phyloP scores from a whole-genome alignment of 352 stramenopile genomes.

The Globisporangium megalacanthum region DNA sequence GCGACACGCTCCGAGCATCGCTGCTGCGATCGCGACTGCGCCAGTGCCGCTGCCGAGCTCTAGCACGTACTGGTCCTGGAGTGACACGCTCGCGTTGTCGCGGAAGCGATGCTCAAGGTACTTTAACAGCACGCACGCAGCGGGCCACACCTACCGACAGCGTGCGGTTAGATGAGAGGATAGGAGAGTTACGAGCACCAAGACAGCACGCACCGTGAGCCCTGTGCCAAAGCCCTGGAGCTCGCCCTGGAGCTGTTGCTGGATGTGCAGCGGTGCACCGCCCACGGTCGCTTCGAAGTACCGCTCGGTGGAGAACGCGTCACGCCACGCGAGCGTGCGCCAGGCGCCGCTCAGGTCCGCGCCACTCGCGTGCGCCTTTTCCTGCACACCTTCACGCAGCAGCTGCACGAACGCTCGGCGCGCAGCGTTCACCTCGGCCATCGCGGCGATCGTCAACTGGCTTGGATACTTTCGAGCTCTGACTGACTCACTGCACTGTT shows the following conservation, averaged over 20 bases:
- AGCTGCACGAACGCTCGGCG: slow-evolving; percentile 42
- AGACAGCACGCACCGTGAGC: slow-evolving; percentile 31
- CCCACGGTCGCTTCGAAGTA: slow-evolving; percentile 53
- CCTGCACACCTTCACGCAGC: slow-evolving; percentile 52
- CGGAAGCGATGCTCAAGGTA: slow-evolving; percentile 57
- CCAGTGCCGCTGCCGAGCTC: slow-evolving; percentile 92
- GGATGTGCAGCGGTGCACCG: slow-evolving; percentile 42
- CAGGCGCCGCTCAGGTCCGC: slow-evolving; percentile 15
- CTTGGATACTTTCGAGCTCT: too few species aligned
- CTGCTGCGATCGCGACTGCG: slow-evolving; percentile 84
- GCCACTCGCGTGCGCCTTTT: slow-evolving; percentile 5
- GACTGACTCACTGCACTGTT: too few species aligned
- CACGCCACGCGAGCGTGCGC: slow-evolving; percentile 72
- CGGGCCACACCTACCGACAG: slow-evolving; percentile 53
- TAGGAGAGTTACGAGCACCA: background rate
- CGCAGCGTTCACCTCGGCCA: background rate
- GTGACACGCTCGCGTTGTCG: slow-evolving; percentile 1
- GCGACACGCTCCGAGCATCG: slow-evolving; percentile 71
- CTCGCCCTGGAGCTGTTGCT: slow-evolving; percentile 75
- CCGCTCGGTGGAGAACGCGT: slow-evolving; percentile 58
- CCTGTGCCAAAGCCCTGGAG: slow-evolving; percentile 77
- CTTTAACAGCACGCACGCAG: slow-evolving; percentile 77
- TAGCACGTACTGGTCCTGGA: slow-evolving; percentile 55
- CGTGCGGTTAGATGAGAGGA: background rate
- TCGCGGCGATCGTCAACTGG: too few species aligned